Conservation (phyloP, 2,329 filamentous ascomycete species). For the Emydomyces testavorans region DNA sequence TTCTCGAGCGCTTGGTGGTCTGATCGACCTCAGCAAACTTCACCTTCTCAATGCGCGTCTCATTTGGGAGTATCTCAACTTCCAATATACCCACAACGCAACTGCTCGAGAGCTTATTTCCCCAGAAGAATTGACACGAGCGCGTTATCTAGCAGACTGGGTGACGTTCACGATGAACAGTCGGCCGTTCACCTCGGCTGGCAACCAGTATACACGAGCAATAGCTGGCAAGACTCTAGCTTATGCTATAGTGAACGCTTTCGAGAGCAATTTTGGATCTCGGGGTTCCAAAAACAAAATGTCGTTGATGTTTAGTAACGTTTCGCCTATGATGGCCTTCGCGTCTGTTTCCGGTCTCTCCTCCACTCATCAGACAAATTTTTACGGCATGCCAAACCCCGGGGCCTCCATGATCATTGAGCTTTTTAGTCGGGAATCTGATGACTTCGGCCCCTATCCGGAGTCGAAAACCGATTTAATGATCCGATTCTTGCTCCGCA, state of each 20-base stretch:
- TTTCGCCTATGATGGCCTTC: constrained; percentile 42
- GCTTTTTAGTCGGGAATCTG: constrained; percentile 36
- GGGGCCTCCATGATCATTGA: constrained; percentile 44
- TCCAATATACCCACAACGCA: constrained; percentile 43
- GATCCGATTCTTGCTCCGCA: constrained; percentile 47
- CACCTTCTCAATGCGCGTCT: constrained; percentile 43
- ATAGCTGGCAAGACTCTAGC: constrained; percentile 37
- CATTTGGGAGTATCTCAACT: constrained; percentile 47
- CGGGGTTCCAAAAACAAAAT: constrained; percentile 34
- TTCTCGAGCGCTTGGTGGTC: constrained; percentile 32
- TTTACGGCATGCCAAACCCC: constrained; percentile 40
- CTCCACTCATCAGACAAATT: constrained; percentile 29
- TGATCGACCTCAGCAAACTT: constrained; percentile 31
- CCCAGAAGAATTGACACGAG: constrained; percentile 25
- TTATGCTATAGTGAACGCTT: constrained; percentile 28
- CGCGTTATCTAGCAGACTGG: constrained; percentile 40
- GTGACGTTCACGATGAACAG: constrained; percentile 21
- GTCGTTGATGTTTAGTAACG: constrained; percentile 40
- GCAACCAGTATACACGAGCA: not conserved
- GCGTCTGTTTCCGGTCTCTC: constrained; percentile 38
- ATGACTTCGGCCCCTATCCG: constrained; percentile 30
- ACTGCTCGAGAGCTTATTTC: constrained; percentile 28
- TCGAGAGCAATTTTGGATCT: constrained; percentile 30
- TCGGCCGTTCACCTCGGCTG: not conserved
- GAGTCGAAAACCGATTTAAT: constrained; percentile 36